Evolutionary conservation across 2,329 filamentous ascomycete genomes (phyloP).

Genomic region (Paracoccidioides lutzii): DNA sequence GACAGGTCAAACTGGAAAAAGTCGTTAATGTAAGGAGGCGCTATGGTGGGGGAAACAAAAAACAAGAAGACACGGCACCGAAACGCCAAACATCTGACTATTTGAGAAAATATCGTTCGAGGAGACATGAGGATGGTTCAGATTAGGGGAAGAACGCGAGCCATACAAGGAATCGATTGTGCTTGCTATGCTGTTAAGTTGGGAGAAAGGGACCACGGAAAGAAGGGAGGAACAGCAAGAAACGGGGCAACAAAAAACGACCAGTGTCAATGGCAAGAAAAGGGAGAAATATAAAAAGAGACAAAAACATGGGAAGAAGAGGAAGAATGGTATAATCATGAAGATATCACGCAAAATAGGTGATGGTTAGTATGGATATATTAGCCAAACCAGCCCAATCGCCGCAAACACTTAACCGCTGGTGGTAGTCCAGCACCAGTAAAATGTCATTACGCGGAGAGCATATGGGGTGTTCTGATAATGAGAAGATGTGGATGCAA

Average conservation of each 20-base stretch:
- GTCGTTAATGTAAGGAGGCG: too few relatives aligned
- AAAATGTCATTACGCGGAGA: not conserved
- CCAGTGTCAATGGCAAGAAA: not conserved
- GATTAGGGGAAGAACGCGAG: too few relatives aligned
- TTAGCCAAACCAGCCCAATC: not conserved
- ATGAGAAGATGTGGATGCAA: not conserved
- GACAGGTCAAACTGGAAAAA: too few relatives aligned
- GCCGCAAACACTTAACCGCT: not conserved
- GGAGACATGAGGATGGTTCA: too few relatives aligned
- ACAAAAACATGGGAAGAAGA: not conserved
- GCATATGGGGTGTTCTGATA: not conserved
- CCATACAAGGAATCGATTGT: too few relatives aligned
- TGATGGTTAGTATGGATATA: not conserved
- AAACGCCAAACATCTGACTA: not conserved
- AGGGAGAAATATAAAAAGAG: not conserved
- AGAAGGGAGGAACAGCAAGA: too few relatives aligned
- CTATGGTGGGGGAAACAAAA: not conserved
- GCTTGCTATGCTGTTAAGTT: too few relatives aligned
- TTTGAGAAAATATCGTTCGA: too few relatives aligned
- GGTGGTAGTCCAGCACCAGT: not conserved
- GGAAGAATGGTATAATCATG: not conserved
- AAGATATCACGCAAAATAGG: not conserved
- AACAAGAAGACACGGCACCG: not conserved
- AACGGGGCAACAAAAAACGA: not conserved
- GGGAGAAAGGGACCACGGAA: too few relatives aligned